Percentiles rank a stretch among this genome's conserved stretches.
Evolutionary conservation across 2,329 filamentous ascomycete genomes (phyloP).

Genomic region (Fusarium sp.): DNA sequence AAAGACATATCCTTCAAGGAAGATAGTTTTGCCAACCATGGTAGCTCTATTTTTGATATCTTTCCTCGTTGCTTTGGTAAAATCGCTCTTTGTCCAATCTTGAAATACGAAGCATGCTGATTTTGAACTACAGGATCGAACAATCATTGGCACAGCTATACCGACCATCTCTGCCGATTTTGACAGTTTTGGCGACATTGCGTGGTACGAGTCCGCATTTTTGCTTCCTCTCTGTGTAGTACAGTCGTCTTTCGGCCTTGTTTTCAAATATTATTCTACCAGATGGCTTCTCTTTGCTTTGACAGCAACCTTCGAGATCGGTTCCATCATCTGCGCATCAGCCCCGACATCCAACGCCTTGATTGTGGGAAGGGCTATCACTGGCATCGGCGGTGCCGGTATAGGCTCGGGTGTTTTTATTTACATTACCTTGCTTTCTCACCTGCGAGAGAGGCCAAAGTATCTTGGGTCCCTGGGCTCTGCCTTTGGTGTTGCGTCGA

Average conservation of each 20-base stretch:
- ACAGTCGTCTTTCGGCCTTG: slow-evolving; percentile 21
- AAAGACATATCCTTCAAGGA: slow-evolving; percentile 18
- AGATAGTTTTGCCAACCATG: slow-evolving; percentile 24
- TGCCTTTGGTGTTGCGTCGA: slow-evolving; percentile 9
- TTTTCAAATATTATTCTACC: slow-evolving; percentile 27
- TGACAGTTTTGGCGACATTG: slow-evolving; percentile 27
- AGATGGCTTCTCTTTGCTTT: slow-evolving; percentile 24
- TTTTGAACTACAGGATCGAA: slow-evolving; percentile 1
- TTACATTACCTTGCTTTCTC: slow-evolving; percentile 17
- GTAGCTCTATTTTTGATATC: slow-evolving; percentile 16
- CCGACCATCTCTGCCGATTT: slow-evolving; percentile 26
- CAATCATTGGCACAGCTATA: slow-evolving; percentile 26
- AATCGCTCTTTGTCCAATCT: accelerated
- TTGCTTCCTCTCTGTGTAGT: slow-evolving; percentile 27
- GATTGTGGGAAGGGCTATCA: slow-evolving; percentile 20
- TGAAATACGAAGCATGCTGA: background rate
- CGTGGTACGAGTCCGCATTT: slow-evolving; percentile 27
- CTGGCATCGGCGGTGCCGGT: slow-evolving; percentile 21
- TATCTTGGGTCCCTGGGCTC: slow-evolving; percentile 4
- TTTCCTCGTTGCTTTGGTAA: slow-evolving; percentile 21
- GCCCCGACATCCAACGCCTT: slow-evolving; percentile 18
- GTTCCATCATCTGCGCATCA: slow-evolving; percentile 13
- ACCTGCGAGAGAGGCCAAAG: slow-evolving; percentile 15
- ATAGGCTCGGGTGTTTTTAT: slow-evolving; percentile 18
- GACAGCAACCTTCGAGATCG: slow-evolving; percentile 12